A percentile compares a stretch with the other conserved stretches of the same genome.
Evolutionary conservation across 371 early-diverging fungal genomes (phyloP).

Genomic region (Syncephalastrum sp.): DNA sequence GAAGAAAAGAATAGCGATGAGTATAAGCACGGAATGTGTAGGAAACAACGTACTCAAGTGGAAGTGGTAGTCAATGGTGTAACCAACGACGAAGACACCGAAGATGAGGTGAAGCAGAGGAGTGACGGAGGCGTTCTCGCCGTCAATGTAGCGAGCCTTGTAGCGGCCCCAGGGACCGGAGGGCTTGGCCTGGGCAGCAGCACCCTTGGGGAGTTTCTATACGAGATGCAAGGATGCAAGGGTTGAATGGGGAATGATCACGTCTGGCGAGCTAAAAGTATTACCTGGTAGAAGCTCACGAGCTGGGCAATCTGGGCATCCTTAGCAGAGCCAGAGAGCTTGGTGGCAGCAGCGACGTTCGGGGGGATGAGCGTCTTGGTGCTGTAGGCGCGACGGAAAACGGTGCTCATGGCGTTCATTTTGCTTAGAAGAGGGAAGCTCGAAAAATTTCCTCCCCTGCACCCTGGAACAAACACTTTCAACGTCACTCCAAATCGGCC

Average conservation of each 20-base stretch:
- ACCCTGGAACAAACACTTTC: too few species aligned
- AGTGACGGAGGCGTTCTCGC: constrained; percentile 59
- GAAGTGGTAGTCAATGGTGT: constrained; percentile 69
- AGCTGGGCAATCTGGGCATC: constrained; percentile 44
- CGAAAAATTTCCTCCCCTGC: too few species aligned
- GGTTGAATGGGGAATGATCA: neutral
- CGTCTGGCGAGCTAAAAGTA: neutral
- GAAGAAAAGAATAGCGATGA: constrained; percentile 2
- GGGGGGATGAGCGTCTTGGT: constrained; percentile 57
- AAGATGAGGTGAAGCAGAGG: constrained; percentile 57
- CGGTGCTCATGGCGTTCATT: constrained; percentile 42
- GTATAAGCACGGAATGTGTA: constrained; percentile 8
- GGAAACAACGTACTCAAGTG: constrained; percentile 58
- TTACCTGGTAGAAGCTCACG: constrained; percentile 55
- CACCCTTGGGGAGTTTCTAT: constrained; percentile 53
- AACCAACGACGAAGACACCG: constrained; percentile 55
- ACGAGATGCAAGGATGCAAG: neutral
- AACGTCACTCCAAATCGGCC: too few species aligned
- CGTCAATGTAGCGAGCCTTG: constrained; percentile 68
- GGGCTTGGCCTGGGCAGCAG: constrained; percentile 41
- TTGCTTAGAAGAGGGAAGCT: neutral
- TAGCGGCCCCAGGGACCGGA: constrained; percentile 51
- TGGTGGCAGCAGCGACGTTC: constrained; percentile 52
- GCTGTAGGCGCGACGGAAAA: constrained; percentile 56
- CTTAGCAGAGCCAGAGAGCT: constrained; percentile 41